phyloP scores from a whole-genome alignment of 208 protist genomes.

The Trypanosoma melophagium region DNA sequence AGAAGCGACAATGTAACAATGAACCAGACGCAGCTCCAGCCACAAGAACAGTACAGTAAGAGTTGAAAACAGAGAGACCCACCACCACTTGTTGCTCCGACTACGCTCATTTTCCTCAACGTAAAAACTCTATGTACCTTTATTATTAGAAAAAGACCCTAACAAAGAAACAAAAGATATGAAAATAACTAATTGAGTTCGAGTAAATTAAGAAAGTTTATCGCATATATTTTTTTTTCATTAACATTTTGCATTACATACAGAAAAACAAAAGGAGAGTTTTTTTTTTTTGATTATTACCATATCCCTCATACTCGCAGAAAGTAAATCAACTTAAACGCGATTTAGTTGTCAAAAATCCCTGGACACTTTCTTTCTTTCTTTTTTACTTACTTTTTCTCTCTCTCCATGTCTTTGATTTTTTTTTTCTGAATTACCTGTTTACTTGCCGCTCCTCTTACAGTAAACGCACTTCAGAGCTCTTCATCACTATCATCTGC shows the following conservation, averaged over 20 bases:
- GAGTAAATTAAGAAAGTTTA: too few relatives aligned
- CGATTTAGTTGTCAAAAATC: background rate
- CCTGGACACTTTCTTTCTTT: background rate
- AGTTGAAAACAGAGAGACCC: constrained; percentile 66
- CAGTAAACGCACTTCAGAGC: constrained; percentile 5
- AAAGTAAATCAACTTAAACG: too few relatives aligned
- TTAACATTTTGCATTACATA: too few relatives aligned
- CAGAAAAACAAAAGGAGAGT: too few relatives aligned
- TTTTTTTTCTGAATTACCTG: background rate
- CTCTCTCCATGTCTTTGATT: constrained; percentile 1
- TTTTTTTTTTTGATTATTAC: too few relatives aligned
- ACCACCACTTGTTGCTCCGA: constrained; percentile 18
- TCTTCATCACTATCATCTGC: constrained; percentile 24
- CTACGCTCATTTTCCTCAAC: background rate
- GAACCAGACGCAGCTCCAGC: constrained; percentile 50
- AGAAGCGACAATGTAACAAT: constrained; percentile 56
- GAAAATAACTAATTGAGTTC: too few relatives aligned
- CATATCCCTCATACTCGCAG: too few relatives aligned
- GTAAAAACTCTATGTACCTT: too few relatives aligned
- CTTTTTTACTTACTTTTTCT: background rate
- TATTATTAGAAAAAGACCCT: too few relatives aligned
- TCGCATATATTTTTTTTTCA: too few relatives aligned
- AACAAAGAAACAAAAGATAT: too few relatives aligned
- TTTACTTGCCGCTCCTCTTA: background rate
- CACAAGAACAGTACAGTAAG: constrained; percentile 32